Percentiles rank a stretch among this genome's conserved stretches.
These are phyloP conservation scores for Termitomyces sp. DNA, from an alignment of 768 basidiomycete species.

Conservation along the genomic window DNA sequence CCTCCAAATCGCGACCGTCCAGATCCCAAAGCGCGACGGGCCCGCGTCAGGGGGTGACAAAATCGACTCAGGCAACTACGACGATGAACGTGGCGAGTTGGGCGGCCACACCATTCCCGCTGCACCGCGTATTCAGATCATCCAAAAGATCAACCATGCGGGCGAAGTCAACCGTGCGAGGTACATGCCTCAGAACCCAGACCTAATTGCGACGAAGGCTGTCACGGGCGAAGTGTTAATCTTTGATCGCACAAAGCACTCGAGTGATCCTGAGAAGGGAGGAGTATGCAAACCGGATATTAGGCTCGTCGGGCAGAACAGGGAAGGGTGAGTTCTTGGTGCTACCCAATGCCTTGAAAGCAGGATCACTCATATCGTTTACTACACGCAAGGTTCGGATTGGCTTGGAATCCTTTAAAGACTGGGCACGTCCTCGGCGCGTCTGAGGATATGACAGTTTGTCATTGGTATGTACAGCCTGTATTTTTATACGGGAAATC, in stretches of 20 bases:
- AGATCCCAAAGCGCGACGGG: slow-evolving; percentile 81
- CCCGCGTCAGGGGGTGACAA: slow-evolving; percentile 63
- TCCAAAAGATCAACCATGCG: slow-evolving; percentile 91
- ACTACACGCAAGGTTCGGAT: slow-evolving; percentile 73
- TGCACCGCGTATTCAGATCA: slow-evolving; percentile 84
- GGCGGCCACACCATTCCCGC: slow-evolving; percentile 87
- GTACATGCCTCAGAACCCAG: slow-evolving; percentile 99
- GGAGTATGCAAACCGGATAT: slow-evolving; percentile 91
- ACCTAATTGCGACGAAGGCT: slow-evolving; percentile 94
- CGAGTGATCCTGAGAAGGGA: slow-evolving; percentile 85
- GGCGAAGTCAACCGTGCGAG: slow-evolving; percentile 97
- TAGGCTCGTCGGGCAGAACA: slow-evolving; percentile 81
- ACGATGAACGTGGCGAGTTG: slow-evolving; percentile 91
- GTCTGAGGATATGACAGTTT: slow-evolving; percentile 94
- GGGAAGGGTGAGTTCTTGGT: slow-evolving; percentile 76
- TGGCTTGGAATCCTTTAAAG: slow-evolving; percentile 89
- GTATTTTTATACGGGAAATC: neutral
- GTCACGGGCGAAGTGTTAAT: slow-evolving; percentile 86
- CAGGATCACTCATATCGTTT: slow-evolving; percentile 5
- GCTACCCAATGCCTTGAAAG: neutral
- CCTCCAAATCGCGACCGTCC: slow-evolving; percentile 92
- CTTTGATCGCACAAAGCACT: slow-evolving; percentile 98
- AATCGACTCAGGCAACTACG: slow-evolving; percentile 77
- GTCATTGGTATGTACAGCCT: slow-evolving; percentile 67
- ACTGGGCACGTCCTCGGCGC: slow-evolving; percentile 84